Evolutionary conservation across 805 yeast genomes (phyloP).

Genomic region (Cyberlindnera euphorbiiphila): DNA sequence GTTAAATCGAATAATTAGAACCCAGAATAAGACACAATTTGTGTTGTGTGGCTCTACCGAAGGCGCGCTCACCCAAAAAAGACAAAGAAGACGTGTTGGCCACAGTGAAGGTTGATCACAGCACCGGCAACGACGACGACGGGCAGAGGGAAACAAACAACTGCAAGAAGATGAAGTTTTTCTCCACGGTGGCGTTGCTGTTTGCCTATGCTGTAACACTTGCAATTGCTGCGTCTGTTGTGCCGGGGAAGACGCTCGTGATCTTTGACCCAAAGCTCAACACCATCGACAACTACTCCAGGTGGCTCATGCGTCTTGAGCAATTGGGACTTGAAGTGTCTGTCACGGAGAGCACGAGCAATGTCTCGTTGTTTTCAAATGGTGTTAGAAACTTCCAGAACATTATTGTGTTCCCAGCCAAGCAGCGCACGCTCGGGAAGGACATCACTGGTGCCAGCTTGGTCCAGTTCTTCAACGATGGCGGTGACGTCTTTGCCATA

Average conservation of each 20-base stretch:
- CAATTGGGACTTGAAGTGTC: constrained; percentile 34
- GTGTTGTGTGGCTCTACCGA: too few relatives aligned
- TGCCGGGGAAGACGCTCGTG: constrained; percentile 17
- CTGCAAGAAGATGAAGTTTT: not conserved
- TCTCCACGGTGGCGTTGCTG: constrained; percentile 1
- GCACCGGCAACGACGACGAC: not conserved
- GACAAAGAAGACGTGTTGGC: too few relatives aligned
- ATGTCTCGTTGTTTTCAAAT: constrained; percentile 34
- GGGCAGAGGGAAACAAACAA: too few relatives aligned
- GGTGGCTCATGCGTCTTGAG: constrained; percentile 10
- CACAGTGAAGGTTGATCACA: not conserved
- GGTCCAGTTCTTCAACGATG: constrained; percentile 53
- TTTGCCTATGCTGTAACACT: not conserved
- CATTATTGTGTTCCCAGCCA: constrained; percentile 55
- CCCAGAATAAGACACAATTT: too few relatives aligned
- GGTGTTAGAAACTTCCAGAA: constrained; percentile 50
- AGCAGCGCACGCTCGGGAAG: constrained; percentile 40
- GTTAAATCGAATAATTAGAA: too few relatives aligned
- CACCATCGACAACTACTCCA: constrained; percentile 7
- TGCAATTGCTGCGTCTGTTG: constrained; percentile 12
- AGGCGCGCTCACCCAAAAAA: too few relatives aligned
- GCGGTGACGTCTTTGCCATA: constrained; percentile 74
- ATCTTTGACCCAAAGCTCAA: constrained; percentile 26
- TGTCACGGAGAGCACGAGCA: constrained; percentile 23
- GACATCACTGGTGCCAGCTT: constrained; percentile 45